Evolutionary conservation across 78 protist species (phyloP), one percentile per base, ranked within the genome.

Genomic region (Dictyostelium brefeldianum): DNA sequence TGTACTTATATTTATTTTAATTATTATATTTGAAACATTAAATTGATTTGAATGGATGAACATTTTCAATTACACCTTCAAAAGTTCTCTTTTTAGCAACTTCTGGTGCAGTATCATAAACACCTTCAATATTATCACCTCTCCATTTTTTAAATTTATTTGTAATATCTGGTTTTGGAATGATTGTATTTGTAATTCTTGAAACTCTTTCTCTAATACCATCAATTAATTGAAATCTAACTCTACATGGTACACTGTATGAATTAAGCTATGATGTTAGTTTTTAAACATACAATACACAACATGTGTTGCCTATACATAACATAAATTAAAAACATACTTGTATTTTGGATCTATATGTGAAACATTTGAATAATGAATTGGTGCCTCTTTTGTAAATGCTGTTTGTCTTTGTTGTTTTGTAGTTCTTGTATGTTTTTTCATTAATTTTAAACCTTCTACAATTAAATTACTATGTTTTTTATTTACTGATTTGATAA

Each of bases 191-290:
- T 41, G 92, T 15, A 10, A 20, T 18, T 31, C n/a, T 85, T 15
- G 92, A 73, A 22, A 85, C 73, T 77, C 92, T 73, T 75, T 85
- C 92, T 73, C 92, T 73, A 62, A 77, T 27, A 69, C 92, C 92
- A 85, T 85, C 83, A 27, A 85, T 77, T 62, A 85, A 75, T 85
- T 85, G 92, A 25, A 85, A 85, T 56, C 80, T 78, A 41, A 85
- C 92, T 75, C 62, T 85, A 75, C 83, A 75, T 75, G 92, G 78
- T 50, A 29, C 48, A 31, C 67, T 77, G 8, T n/a, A 11, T 12
- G 10, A 7, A 51, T 51, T 51, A 51, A 12, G 56, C n/a, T 7
- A 7, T 10, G 56, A 12, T 12, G 7, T 12, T 12, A 12, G 56
- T 12, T 12, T 12, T 51, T 51, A 10, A 7, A 51, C n/a, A 51